Base-by-base conservation (phyloP, 768 basidiomycete genomes). In the Ramaria rubella region DNA sequence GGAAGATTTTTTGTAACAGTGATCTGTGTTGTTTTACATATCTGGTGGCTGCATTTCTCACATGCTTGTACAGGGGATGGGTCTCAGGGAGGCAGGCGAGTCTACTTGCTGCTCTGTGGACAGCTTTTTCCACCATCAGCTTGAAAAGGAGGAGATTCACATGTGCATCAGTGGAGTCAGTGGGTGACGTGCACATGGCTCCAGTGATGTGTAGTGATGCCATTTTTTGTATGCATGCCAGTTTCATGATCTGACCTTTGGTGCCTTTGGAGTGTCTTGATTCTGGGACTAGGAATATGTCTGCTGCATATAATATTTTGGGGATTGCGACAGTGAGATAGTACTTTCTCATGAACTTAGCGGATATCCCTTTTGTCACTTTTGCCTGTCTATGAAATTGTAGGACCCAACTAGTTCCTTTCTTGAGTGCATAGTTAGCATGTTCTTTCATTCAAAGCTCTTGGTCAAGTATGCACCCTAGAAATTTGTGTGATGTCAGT, bases 381-480 rank as follows among this genome's bases (percentile, higher is more conserved):
- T 57, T 61, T 15, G 66, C 61, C 14, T 72, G 21, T 1, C 68
- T 33, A 3, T 58, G 11, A 43, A 68, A 61, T 9, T 40, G 21
- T 5, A 17, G 17, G 5, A 42, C 17, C 3, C 21, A 55, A 12
- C 3, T 29, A 6, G 19, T 8, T 1, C 52, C 52, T n/a, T 48
- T 55, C 26, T 55, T 49, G 6, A 55, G 52, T 11, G 52, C 52
- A 31, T 51, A 51, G 23, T 51, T n/a, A 5, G 49, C 15, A 23
- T 70, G 69, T 26, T 62, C 51, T 8, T 65, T 52, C 60, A 65
- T 73, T 0, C 58, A 21, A 2, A 75, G 59, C 40, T 63, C 61
- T 1, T 64, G 46, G 60, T 75, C 71, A 0, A 73, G n/a, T 3
- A 60, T 34, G 0, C 74, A 54, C 0, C 72, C 73, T 0, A 74